phyloP scores from a whole-genome alignment of 306 rosid species.

The Ochetophila trinervis region DNA sequence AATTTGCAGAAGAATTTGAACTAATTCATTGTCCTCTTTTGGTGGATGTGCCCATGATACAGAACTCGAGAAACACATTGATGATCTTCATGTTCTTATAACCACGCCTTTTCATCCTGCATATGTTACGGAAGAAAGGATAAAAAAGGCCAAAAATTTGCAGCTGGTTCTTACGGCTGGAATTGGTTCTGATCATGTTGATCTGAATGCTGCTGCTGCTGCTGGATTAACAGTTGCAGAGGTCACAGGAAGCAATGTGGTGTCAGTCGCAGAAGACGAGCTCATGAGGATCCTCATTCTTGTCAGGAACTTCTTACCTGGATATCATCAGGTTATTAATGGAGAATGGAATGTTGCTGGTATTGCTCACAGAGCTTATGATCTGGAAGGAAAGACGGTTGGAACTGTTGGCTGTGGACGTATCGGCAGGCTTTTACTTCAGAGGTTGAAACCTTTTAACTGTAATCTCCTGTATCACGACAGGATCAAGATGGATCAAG shows the following conservation, averaged over 20 bases:
- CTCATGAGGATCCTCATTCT: conserved; percentile 92
- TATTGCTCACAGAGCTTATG: conserved; percentile 81
- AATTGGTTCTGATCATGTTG: conserved; percentile 88
- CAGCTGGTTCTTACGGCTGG: conserved; percentile 90
- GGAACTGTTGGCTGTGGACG: conserved; percentile 93
- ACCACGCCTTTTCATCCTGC: conserved; percentile 98
- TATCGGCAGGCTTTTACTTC: conserved; percentile 82
- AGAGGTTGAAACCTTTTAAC: conserved; percentile 86
- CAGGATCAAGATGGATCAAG: conserved; percentile 61
- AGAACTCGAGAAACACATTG: conserved; percentile 89
- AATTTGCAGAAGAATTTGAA: not conserved
- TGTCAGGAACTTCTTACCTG: conserved; percentile 79
- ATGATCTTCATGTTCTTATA: conserved; percentile 83
- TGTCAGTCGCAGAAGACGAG: conserved; percentile 96
- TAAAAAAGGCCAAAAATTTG: conserved; percentile 82
- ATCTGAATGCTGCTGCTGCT: conserved; percentile 88
- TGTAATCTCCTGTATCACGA: conserved; percentile 91
- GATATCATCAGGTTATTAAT: conserved; percentile 57
- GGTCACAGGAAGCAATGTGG: conserved; percentile 90
- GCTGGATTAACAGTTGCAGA: conserved; percentile 96
- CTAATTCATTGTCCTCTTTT: conserved; percentile 11
- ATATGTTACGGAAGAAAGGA: conserved; percentile 90
- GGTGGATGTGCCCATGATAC: conserved; percentile 17
- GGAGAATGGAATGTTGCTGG: conserved; percentile 99
- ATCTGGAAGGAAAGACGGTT: conserved; percentile 89